phyloP scores from a whole-genome alignment of 192 early-diverging fungal genomes.

The Backusella macrospora region DNA sequence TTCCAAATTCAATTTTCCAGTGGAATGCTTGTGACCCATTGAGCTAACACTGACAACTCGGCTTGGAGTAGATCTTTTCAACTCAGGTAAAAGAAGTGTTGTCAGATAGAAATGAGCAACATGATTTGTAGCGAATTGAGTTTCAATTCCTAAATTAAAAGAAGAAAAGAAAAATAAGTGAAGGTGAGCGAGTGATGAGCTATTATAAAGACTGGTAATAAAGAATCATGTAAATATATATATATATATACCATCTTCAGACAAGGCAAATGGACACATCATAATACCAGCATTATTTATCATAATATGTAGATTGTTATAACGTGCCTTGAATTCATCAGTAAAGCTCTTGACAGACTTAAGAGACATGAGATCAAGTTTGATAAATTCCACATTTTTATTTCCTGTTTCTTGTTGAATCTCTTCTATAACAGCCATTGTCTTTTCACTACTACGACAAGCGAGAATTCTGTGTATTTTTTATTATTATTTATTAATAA shows the following conservation, averaged over 20 bases:
- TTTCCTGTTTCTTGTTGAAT: too few species aligned
- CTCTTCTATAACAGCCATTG: too few species aligned
- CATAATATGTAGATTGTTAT: conserved; percentile 49
- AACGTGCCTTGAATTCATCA: too few species aligned
- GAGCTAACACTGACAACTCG: conserved; percentile 42
- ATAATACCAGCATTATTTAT: conserved; percentile 69
- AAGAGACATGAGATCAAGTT: too few species aligned
- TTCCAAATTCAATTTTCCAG: conserved; percentile 20
- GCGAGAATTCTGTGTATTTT: too few species aligned
- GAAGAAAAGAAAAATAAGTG: not conserved
- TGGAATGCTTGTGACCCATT: conserved; percentile 11
- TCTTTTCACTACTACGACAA: too few species aligned
- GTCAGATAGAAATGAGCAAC: conserved; percentile 49
- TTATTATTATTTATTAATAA: not conserved
- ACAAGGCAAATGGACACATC: conserved; percentile 44
- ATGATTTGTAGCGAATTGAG: conserved; percentile 63
- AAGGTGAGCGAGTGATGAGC: too few species aligned
- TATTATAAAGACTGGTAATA: too few species aligned
- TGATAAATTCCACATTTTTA: too few species aligned
- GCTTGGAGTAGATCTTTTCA: conserved; percentile 28
- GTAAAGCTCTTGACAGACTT: too few species aligned
- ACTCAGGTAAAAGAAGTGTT: conserved; percentile 23
- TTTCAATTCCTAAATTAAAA: conserved; percentile 48
- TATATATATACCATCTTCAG: conserved; percentile 41
- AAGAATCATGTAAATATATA: not conserved